Percentiles rank a stretch among this genome's conserved stretches.
Evolutionary conservation across 2,329 filamentous ascomycete species (phyloP).

Genomic region (Apiospora saccharicola): DNA sequence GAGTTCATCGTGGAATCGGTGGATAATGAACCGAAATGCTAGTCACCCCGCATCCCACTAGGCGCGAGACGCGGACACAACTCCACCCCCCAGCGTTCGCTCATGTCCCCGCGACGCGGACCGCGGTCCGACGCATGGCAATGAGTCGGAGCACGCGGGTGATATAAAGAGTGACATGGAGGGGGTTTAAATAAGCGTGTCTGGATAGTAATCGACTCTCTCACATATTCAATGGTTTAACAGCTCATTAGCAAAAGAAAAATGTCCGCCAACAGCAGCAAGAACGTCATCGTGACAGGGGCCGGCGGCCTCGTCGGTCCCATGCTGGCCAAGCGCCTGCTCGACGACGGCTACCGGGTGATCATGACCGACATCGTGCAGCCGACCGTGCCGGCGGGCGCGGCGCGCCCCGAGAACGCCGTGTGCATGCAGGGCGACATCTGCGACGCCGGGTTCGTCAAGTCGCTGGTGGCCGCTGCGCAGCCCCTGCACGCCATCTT

Average conservation of each 20-base stretch:
- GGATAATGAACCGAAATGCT: conserved; percentile 8
- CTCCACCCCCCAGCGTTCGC: conserved; percentile 14
- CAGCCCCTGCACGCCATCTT: conserved; percentile 59
- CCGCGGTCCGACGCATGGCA: conserved; percentile 1
- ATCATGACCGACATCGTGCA: conserved; percentile 62
- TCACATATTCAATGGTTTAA: too few relatives aligned
- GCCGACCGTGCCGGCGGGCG: conserved; percentile 57
- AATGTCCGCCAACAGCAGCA: conserved; percentile 30
- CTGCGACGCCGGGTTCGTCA: conserved; percentile 41
- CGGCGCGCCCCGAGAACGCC: conserved; percentile 57
- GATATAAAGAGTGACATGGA: neutral
- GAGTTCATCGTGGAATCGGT: neutral
- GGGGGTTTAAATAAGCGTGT: neutral
- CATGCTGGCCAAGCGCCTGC: conserved; percentile 48
- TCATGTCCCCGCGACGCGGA: conserved; percentile 17
- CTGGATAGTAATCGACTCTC: neutral
- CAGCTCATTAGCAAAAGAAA: neutral
- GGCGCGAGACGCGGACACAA: conserved; percentile 9
- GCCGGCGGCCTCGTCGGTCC: conserved; percentile 45
- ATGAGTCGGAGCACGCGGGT: neutral
- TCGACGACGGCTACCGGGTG: conserved; percentile 48
- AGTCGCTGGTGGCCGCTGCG: conserved; percentile 49
- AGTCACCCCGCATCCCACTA: conserved; percentile 19
- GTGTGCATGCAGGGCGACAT: conserved; percentile 59
- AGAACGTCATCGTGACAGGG: conserved; percentile 46